Base-by-base conservation (phyloP, 202 grass and related monocot species). In the Zizania palustris region DNA sequence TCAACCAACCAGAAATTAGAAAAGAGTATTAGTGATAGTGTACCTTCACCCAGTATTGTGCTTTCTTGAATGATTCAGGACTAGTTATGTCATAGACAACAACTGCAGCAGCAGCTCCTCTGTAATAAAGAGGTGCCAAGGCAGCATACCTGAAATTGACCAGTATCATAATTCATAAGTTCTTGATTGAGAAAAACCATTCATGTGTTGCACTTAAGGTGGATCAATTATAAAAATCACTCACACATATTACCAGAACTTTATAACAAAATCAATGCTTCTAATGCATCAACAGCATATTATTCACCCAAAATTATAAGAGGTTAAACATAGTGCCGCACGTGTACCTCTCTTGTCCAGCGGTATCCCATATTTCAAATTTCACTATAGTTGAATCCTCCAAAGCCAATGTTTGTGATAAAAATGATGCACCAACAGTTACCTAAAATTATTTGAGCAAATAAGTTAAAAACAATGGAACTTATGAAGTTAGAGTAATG, bases 341-440 rank as follows among this genome's bases (percentile, higher is more conserved):
- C 49, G 51, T 76, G 36, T 87, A 97, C 95, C 94, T 93, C 82
- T 97, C 94, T 73, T 97, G 91, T 44, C 94, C 91, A 73, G 94
- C 91, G 71, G 94, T 97, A 83, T 97, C 94, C 91, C 94, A 94
- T 67, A 97, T 97, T 90, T 97, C 94, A 88, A 92, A 97, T 79
- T 97, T 97, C 73, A 97, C 79, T 35, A 86, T 83, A 46, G 94
- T 86, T 16, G 82, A 97, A 43, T 97, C 91, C 81, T 92, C 86
- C 82, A 93, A 86, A 57, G 91, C 89, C 78, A 94, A 67, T 67
- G 94, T 97, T 92, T 97, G 89, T 45, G 89, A 97, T 72, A 97
- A 84, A 75, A 97, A 97, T 38, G 91, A 94, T 65, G 91, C 94
- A 77, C 91, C 94, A 66, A 97, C 89, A 39, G 91, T 97, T 71